Percentiles rank a stretch among this genome's conserved stretches.
These are phyloP conservation scores for Globisporangium recalcitrans DNA, from an alignment of 352 stramenopile species.

Conservation along the genomic window DNA sequence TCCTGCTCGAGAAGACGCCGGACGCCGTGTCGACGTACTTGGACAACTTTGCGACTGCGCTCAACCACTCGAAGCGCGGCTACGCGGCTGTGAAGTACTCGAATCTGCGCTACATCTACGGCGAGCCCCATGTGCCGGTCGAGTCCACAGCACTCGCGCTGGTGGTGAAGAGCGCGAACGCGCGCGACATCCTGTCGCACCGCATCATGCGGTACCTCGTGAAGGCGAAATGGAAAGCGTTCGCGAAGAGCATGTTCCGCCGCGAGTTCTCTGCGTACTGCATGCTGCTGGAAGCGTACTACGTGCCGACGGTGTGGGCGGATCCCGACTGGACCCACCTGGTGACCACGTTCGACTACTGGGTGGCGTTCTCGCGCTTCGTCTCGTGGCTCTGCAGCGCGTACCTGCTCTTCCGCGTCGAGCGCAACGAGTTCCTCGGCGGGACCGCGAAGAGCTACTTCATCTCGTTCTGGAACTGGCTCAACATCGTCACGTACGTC, in stretches of 20 bases:
- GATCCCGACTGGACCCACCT: slow-evolving; percentile 48
- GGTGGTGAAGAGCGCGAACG: slow-evolving; percentile 27
- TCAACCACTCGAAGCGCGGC: slow-evolving; percentile 43
- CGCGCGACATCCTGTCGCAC: slow-evolving; percentile 44
- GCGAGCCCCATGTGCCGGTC: slow-evolving; percentile 41
- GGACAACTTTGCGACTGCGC: slow-evolving; percentile 40
- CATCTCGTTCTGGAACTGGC: slow-evolving; percentile 52
- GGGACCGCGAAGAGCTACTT: slow-evolving; percentile 42
- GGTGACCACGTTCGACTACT: slow-evolving; percentile 32
- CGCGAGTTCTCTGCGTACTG: slow-evolving; percentile 46
- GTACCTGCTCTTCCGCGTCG: slow-evolving; percentile 47
- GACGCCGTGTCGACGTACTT: slow-evolving; percentile 36
- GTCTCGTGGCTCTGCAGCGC: slow-evolving; percentile 49
- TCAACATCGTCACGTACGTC: slow-evolving; percentile 53
- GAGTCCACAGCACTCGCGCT: slow-evolving; percentile 42
- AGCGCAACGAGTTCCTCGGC: slow-evolving; percentile 39
- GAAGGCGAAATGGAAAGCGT: slow-evolving; percentile 51
- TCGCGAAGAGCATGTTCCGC: slow-evolving; percentile 44
- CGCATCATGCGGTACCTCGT: slow-evolving; percentile 49
- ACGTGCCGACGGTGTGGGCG: slow-evolving; percentile 51
- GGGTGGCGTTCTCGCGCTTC: slow-evolving; percentile 30
- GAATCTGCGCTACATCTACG: slow-evolving; percentile 38
- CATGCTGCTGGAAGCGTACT: slow-evolving; percentile 43
- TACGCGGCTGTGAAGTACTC: slow-evolving; percentile 49
- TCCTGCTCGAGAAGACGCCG: slow-evolving; percentile 49